phyloP scores from a whole-genome alignment of 768 basidiomycete species.

The Solioccasus polychromus region DNA sequence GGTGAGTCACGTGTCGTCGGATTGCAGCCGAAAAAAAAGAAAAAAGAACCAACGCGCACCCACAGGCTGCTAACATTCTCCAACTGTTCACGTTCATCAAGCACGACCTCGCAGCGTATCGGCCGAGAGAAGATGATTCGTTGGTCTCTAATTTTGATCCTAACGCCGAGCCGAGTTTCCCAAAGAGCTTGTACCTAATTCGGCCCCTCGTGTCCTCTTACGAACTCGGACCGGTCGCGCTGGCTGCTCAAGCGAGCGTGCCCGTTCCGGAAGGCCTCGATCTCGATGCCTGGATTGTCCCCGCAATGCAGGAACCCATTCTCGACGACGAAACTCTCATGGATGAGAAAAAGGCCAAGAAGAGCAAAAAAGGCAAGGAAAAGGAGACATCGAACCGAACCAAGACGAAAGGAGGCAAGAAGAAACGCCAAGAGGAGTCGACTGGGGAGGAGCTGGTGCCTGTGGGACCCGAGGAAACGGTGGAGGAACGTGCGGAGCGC shows the following conservation, averaged over 20 bases:
- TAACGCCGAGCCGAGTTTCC: constrained; percentile 52
- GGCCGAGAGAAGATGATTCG: constrained; percentile 37
- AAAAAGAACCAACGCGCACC: constrained; percentile 1
- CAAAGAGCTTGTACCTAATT: constrained; percentile 87
- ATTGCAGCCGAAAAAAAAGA: neutral
- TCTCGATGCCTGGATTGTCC: constrained; percentile 82
- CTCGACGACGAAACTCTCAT: constrained; percentile 36
- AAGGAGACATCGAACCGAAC: constrained; percentile 35
- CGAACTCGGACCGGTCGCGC: constrained; percentile 83
- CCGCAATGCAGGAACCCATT: constrained; percentile 42
- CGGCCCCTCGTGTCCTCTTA: constrained; percentile 73
- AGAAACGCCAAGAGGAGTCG: constrained; percentile 38
- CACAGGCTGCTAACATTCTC: constrained; percentile 75
- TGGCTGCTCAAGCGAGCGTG: constrained; percentile 76
- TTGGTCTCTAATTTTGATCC: constrained; percentile 39
- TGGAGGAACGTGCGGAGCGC: constrained; percentile 56
- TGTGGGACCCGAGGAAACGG: constrained; percentile 47
- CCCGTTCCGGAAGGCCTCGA: constrained; percentile 81
- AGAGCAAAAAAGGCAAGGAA: constrained; percentile 44
- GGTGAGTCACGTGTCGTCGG: constrained; percentile 41
- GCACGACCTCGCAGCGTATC: constrained; percentile 63
- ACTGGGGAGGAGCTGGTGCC: constrained; percentile 32
- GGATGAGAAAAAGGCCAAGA: constrained; percentile 39
- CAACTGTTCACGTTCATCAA: constrained; percentile 75
- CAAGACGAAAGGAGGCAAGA: constrained; percentile 39